Evolutionary conservation across 2,329 filamentous ascomycete genomes (phyloP), one percentile per base, ranked within the genome.

Genomic region (Chaetothyriales sp.): DNA sequence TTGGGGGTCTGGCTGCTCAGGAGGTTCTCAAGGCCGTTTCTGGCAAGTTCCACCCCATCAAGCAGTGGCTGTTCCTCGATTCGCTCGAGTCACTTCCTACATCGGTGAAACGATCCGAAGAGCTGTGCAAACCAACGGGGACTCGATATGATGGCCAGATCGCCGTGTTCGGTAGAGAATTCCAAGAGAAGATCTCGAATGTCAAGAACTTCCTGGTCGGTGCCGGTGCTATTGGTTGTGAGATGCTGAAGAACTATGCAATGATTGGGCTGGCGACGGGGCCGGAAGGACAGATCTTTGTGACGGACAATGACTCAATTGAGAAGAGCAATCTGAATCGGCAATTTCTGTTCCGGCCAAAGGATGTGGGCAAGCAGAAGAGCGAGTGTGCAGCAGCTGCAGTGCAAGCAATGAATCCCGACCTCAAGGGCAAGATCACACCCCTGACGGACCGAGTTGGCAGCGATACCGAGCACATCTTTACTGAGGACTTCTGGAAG

Each of bases 211-310:
- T 98, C 73, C 75, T 98, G 50, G 92, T 98, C 52, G 92, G 92
- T 59, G 87, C 92, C 46, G 92, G 92, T 61, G 92, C 93, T 56
- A 98, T 98, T 66, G 92, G 92, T 45, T 98, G 92, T 64, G 92
- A 98, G 65, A 98, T 96, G 84, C 73, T 98, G 59, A 98, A 98
- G 79, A 96, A 96, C 68, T 98, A 92, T 89, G 90, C 93, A 36
- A 93, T 98, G 89, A 94, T 96, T 66, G 92, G 92, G 59, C 74
- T 98, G 26, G 90, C 84, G 44, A 86, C 85, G 45, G 92, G 92
- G 3, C 86, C 87, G 2, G 78, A 88, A 47, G 92, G 92, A 61
- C 84, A 84, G 67, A 93, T 98, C 62, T 86, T 74, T 52, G 85
- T 98, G 47, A 96, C 93, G 12, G 92, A 98, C 65, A 96, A 95